Conservation (phyloP, 225 moss, liverwort and hornwort genomes). For the Lunularia cruciata region DNA sequence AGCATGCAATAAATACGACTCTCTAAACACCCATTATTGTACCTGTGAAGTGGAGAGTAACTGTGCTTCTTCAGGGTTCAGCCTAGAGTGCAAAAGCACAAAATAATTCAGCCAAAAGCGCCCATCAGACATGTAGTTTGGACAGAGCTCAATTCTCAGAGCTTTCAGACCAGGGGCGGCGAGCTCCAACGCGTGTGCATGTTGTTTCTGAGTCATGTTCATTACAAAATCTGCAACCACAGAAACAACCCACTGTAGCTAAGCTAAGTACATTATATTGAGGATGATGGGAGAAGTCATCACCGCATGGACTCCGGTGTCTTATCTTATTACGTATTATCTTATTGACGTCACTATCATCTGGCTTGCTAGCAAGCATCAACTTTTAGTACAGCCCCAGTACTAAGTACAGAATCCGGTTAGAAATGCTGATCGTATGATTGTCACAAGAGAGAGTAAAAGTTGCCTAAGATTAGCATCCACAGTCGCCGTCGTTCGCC, state of each 20-base stretch:
- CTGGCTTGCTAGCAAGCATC: too few relatives aligned
- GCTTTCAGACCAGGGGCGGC: conserved; percentile 67
- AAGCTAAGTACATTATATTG: conserved; percentile 1
- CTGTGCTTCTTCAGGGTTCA: conserved; percentile 68
- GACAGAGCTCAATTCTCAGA: conserved; percentile 81
- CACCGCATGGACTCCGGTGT: too few relatives aligned
- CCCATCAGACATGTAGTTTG: conserved; percentile 61
- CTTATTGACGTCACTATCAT: too few relatives aligned
- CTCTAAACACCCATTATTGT: not conserved
- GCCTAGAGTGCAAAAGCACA: conserved; percentile 82
- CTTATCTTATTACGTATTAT: too few relatives aligned
- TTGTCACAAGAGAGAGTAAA: too few relatives aligned
- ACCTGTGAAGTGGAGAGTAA: conserved; percentile 78
- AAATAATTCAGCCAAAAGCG: conserved; percentile 96
- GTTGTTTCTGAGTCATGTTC: conserved; percentile 65
- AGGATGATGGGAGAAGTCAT: too few relatives aligned
- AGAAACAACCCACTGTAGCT: not conserved
- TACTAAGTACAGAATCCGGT: too few relatives aligned
- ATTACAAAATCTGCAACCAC: conserved; percentile 61
- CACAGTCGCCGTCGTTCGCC: too few relatives aligned
- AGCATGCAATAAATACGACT: too few relatives aligned
- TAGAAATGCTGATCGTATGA: too few relatives aligned
- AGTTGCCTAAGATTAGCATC: too few relatives aligned
- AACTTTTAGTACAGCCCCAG: too few relatives aligned
- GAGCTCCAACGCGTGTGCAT: conserved; percentile 63